Base-by-base conservation (phyloP, 305 asterid species). In the Fraxinus ornus region DNA sequence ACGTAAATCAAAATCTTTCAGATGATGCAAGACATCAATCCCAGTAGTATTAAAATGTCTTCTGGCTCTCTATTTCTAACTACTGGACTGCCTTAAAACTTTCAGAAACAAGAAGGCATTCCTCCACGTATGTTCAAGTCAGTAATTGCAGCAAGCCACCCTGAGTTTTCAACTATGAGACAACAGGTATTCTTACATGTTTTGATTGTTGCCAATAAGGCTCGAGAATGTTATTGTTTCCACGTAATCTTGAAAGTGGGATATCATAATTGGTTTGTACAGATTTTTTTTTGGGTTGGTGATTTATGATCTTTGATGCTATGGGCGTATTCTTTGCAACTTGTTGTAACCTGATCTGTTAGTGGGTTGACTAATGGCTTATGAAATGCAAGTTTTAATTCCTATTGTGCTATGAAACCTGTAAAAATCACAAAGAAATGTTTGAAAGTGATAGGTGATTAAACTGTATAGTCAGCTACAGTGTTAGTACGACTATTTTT, bases 51-150 rank as follows among this genome's bases (percentile, higher is more conserved):
- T 30, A 24, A 77, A 71, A 44, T 85, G 76, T 77, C 80, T 79
- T 80, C 44, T 78, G 49, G 73, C 49, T 70, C 84, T 76, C 33
- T 49, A 73, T 75, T 76, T 74, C 73, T 60, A 60, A 83, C 35
- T 85, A 75, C 72, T 86, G 80, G 79, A 21, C 78, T 88, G 81
- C 76, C 83, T 78, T 83, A 33, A 68, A 83, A 39, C 79, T 86
- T 85, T 84, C 93, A 96, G 99, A 91, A 91, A 85, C 99, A 93
- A 89, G 95, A 90, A 82, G 98, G 99, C 21, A 92, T 96, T 78
- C 91, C 94, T 86, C 99, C 99, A 57, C 97, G 97, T 73, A 96
- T 96, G 98, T 93, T 96, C 94, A 96, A 96, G 90, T 93, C 98
- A 7, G 91, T 94, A 17, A 93, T 96, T 88, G 99, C 98, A 80